Conservation (phyloP, 768 basidiomycete genomes). For the Omphalotus guepiniiformis region DNA sequence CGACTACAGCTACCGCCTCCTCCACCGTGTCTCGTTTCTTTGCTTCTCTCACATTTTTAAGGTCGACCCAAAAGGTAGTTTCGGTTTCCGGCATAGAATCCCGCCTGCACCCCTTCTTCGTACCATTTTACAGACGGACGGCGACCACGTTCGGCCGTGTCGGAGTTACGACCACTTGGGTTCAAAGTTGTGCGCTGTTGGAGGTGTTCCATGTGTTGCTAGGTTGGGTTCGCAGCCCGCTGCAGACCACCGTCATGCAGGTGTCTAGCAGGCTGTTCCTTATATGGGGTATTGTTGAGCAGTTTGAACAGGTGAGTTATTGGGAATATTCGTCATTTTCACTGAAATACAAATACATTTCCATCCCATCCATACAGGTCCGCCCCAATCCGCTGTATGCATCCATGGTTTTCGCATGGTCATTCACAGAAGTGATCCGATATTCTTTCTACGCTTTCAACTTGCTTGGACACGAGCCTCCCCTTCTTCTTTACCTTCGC, state of each 20-base stretch:
- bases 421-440: conserved; percentile 84
- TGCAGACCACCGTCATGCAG: conserved; percentile 73
- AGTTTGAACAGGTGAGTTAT: conserved; percentile 53
- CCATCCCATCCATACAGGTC: conserved; percentile 36
- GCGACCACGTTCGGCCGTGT: conserved; percentile 58
- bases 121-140: conserved; percentile 45
- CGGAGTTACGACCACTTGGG: conserved; percentile 57
- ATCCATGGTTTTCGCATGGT: conserved; percentile 93
- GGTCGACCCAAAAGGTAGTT: conserved; percentile 20
- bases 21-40: conserved; percentile 34
- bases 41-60: conserved; percentile 31
- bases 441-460: conserved; percentile 81
- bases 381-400: conserved; percentile 77
- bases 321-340: neutral
- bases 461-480: conserved; percentile 52
- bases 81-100: conserved; percentile 26
- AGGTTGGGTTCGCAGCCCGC: conserved; percentile 75
- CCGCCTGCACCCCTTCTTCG: conserved; percentile 33
- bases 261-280: conserved; percentile 78
- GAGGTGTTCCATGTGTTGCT: conserved; percentile 80
- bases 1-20: conserved; percentile 25
- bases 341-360: neutral
- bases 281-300: conserved; percentile 79
- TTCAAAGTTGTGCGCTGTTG: conserved; percentile 80
- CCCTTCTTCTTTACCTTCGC: conserved; percentile 62